A percentile compares a stretch with the other conserved stretches of the same genome.
Conservation (phyloP, 2,329 filamentous ascomycete species). For the Arthrobotrys sphaeroides region DNA sequence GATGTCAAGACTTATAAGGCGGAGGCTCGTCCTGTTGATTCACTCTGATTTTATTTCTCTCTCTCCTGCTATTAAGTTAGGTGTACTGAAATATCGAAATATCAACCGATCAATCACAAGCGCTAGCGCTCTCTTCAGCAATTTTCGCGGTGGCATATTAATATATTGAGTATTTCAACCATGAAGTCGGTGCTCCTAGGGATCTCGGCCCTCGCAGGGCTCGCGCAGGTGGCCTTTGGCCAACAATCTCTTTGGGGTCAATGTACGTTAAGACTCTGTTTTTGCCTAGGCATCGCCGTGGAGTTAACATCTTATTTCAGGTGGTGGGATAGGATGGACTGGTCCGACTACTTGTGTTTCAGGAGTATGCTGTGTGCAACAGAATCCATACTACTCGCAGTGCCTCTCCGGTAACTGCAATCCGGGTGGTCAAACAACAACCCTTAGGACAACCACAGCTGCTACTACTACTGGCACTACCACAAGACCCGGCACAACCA, state of each 20-base stretch:
- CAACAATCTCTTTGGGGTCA: conserved; percentile 29
- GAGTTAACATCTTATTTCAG: conserved; percentile 45
- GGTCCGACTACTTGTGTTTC: conserved; percentile 55
- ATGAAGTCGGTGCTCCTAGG: conserved; percentile 24
- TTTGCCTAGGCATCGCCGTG: background rate
- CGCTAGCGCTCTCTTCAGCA: too few relatives aligned
- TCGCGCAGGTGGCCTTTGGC: conserved; percentile 2
- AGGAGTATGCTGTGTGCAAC: conserved; percentile 50
- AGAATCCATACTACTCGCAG: conserved; percentile 57
- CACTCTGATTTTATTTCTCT: too few relatives aligned
- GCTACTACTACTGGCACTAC: conserved; percentile 16
- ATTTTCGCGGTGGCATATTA: background rate
- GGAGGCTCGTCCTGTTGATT: too few relatives aligned
- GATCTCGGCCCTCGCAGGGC: background rate
- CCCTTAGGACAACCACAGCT: background rate
- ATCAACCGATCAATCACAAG: too few relatives aligned
- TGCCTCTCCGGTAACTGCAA: conserved; percentile 51
- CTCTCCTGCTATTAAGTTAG: too few relatives aligned
- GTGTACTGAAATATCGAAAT: too few relatives aligned
- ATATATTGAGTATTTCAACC: background rate
- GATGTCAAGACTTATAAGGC: too few relatives aligned
- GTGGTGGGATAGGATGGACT: conserved; percentile 61
- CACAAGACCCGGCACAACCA: background rate
- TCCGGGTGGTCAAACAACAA: background rate
- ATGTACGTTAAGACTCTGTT: conserved; percentile 17